These are phyloP conservation scores for Ceratobasidium sp. DNA, from an alignment of 1,284 basidiomycete genomes.

Conservation along the genomic window DNA sequence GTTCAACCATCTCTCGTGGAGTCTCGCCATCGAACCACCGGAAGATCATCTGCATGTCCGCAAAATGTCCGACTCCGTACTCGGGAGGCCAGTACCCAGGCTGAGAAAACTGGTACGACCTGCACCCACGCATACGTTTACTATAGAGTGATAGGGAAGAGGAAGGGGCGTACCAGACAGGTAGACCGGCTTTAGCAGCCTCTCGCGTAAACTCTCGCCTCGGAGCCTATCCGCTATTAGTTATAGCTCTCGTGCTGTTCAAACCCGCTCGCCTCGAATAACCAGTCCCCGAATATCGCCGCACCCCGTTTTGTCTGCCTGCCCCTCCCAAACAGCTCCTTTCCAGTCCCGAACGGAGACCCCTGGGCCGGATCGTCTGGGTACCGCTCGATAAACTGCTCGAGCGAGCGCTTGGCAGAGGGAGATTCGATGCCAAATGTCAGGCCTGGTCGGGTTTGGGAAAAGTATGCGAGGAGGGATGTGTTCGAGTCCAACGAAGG, in stretches of 20 bases:
- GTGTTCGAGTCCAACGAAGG: constrained; percentile 5
- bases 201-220: constrained; percentile 42
- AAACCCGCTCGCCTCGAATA: constrained; percentile 28
- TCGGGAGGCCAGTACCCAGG: constrained; percentile 38
- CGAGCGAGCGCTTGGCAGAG: constrained; percentile 40
- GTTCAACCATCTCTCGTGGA: constrained; percentile 66
- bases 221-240: constrained; percentile 6
- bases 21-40: constrained; percentile 32
- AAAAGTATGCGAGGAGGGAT: constrained; percentile 14
- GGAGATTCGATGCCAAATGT: constrained; percentile 30
- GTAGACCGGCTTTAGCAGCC: constrained; percentile 27
- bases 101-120: constrained; percentile 43
- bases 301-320: constrained; percentile 60
- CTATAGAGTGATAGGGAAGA: neutral
- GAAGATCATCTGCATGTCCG: constrained; percentile 40
- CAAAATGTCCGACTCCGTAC: constrained; percentile 36
- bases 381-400: constrained; percentile 60
- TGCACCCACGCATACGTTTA: neutral
- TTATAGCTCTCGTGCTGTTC: no score
- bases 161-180: constrained; percentile 20
- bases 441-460: constrained; percentile 26
- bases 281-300: constrained; percentile 53
- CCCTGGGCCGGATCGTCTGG: constrained; percentile 63
- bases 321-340: constrained; percentile 62
- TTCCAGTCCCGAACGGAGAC: constrained; percentile 64